phyloP scores from a whole-genome alignment of 495 filamentous ascomycete species.

The Daldinia childiae region DNA sequence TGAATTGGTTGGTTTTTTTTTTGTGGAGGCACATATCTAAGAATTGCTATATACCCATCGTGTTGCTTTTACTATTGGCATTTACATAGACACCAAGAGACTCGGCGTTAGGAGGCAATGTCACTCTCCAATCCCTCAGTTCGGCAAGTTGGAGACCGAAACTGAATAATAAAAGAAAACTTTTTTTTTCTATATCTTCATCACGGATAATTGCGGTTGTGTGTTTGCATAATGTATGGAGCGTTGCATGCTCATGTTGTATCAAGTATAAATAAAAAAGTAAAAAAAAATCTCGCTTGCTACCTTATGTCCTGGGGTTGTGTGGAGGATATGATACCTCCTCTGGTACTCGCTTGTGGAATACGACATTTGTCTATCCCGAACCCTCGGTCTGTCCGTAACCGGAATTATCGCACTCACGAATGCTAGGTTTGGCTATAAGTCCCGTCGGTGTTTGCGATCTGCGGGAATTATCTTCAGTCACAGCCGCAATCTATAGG shows the following conservation, averaged over 20 bases:
- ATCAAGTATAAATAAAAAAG: slow-evolving; percentile 11
- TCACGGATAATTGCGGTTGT: slow-evolving; percentile 41
- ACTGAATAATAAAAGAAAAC: slow-evolving; percentile 16
- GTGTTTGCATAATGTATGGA: slow-evolving; percentile 9
- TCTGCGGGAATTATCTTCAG: background rate
- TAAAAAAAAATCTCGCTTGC: slow-evolving; percentile 1
- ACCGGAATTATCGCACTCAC: slow-evolving; percentile 22
- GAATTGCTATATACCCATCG: slow-evolving; percentile 41
- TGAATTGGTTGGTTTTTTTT: slow-evolving; percentile 28
- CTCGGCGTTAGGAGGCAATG: slow-evolving; percentile 29
- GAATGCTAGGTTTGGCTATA: slow-evolving; percentile 1
- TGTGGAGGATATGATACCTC: background rate
- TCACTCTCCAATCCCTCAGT: slow-evolving; percentile 19
- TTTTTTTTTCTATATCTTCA: slow-evolving; percentile 5
- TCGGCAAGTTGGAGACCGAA: slow-evolving; percentile 32
- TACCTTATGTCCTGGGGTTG: background rate
- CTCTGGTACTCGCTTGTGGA: slow-evolving; percentile 9
- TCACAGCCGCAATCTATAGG: background rate
- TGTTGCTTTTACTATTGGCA: slow-evolving; percentile 20
- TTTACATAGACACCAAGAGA: slow-evolving; percentile 31
- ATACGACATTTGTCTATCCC: slow-evolving; percentile 34
- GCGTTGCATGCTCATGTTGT: slow-evolving; percentile 28
- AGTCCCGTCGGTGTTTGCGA: background rate
- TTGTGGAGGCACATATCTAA: slow-evolving; percentile 30
- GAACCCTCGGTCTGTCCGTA: slow-evolving; percentile 35